Evolutionary conservation across 2,329 filamentous ascomycete species (phyloP), one percentile per base, ranked within the genome.

Genomic region (Penicillium janthinellum): DNA sequence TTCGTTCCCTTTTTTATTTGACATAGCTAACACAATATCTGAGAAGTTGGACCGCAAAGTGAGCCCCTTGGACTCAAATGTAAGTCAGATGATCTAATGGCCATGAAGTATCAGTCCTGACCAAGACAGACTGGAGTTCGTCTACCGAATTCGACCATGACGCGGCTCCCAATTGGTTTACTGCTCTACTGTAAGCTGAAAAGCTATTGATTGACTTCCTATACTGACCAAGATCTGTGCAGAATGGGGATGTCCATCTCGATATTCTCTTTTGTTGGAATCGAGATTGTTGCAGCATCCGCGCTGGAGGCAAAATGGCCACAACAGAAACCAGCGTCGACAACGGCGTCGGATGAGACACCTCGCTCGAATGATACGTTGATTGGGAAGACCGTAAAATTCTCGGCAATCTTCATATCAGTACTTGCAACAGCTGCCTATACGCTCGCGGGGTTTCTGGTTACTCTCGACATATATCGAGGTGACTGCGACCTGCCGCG

Each of bases 241-340:
- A 71, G 74, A 7, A 68, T 75, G 39, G 65, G 64, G 4, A 67
- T 77, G 7, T 72, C 72, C 1, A 69, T 72, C 5, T 68, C 69
- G 39, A 65, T 67, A 3, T 76, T 71, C 17, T 67, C 72, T 14
- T 77, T 69, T 42, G 63, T 72, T 12, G 74, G 74, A 0, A 66
- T 77, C 10, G 74, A 77, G 45, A 69, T 74, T 3, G 65, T 73
- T 1, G 70, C 74, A 0, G 69, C 73, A 4, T 74, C 71, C 8
- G 74, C 74, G 1, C 63, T 75, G 11, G 74, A 77, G 62, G 74
- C 73, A n/a, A 39, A 39, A 39, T 39, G 38, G 15, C 38, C 38
- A 17, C 14, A 8, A 15, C 38, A 8, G 38, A 39, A 39, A 7
- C 5, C 38, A 39, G 38, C 5, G 15, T 39, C 38, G 17, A 39